Conservation (phyloP, 176 grass and related monocot species). For the Saccharum officinarum region DNA sequence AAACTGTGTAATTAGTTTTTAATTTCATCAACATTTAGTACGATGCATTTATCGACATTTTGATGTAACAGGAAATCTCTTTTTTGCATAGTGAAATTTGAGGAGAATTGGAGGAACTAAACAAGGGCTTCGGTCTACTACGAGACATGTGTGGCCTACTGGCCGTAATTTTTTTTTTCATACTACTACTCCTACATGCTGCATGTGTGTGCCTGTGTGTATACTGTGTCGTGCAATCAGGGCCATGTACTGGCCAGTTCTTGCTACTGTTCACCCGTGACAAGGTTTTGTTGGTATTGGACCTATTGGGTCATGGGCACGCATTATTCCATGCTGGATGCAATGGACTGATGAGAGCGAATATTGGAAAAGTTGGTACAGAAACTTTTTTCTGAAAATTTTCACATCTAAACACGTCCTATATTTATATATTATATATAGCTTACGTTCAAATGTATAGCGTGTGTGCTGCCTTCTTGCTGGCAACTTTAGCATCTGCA, state of each 20-base stretch:
- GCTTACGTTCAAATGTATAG: neutral
- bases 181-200: neutral
- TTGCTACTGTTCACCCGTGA: constrained; percentile 55
- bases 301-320: constrained; percentile 41
- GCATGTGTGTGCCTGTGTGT: constrained; percentile 31
- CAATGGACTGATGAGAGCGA: neutral
- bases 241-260: constrained; percentile 38
- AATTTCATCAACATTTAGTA: no score
- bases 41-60: no score
- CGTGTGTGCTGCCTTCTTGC: neutral
- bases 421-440: neutral
- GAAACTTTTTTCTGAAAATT: no score
- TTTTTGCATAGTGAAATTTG: no score
- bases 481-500: neutral
- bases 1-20: no score
- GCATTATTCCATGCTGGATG: constrained; percentile 53
- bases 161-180: constrained; percentile 16
- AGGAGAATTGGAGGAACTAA: no score
- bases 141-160: neutral
- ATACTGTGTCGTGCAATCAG: constrained; percentile 53
- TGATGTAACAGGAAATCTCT: no score
- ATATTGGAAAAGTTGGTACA: neutral
- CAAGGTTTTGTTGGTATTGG: constrained; percentile 48
- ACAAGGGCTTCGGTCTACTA: constrained; percentile 19
- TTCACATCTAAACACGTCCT: no score